These are phyloP conservation scores for Aquanectria penicillioides DNA, from an alignment of 2,329 filamentous ascomycete species.

Conservation along the genomic window DNA sequence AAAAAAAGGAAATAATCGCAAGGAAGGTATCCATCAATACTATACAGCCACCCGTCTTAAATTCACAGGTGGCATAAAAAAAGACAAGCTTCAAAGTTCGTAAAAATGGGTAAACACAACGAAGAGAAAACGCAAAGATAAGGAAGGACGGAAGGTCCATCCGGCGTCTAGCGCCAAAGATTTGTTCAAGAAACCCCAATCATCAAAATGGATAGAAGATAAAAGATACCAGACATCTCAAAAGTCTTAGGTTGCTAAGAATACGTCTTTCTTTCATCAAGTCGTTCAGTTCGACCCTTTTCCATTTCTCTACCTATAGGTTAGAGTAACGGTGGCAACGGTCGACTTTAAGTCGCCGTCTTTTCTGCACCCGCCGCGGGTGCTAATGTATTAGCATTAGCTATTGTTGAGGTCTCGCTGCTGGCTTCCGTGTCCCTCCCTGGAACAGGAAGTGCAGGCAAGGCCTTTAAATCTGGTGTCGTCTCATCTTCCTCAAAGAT, in stretches of 20 bases:
- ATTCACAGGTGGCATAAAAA: slow-evolving; percentile 3
- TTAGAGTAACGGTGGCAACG: background rate
- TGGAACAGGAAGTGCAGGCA: slow-evolving; percentile 29
- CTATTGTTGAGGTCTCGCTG: slow-evolving; percentile 1
- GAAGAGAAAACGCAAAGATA: slow-evolving; percentile 22
- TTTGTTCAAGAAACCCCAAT: slow-evolving; percentile 24
- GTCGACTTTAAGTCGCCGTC: background rate
- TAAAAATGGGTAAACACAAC: slow-evolving; percentile 2
- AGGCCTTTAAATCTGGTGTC: slow-evolving; percentile 29
- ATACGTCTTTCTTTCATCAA: slow-evolving; percentile 37
- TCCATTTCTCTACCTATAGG: slow-evolving; percentile 1
- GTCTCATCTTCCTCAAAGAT: slow-evolving; percentile 55
- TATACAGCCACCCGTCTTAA: slow-evolving; percentile 23
- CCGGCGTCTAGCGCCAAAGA: slow-evolving; percentile 24
- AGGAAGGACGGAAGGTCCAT: slow-evolving; percentile 21
- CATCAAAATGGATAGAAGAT: slow-evolving; percentile 6
- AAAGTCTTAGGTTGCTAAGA: slow-evolving; percentile 29
- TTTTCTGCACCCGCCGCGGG: slow-evolving; percentile 23
- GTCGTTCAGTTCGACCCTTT: slow-evolving; percentile 31
- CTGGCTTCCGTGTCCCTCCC: slow-evolving; percentile 20
- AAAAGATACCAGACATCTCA: slow-evolving; percentile 20
- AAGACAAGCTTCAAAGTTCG: slow-evolving; percentile 23
- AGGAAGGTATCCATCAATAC: slow-evolving; percentile 39
- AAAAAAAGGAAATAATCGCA: slow-evolving; percentile 31
- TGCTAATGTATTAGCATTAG: slow-evolving; percentile 18